These are phyloP conservation scores for Penicillium griseofulvum DNA, from an alignment of 2,329 filamentous ascomycete genomes.

Conservation along the genomic window DNA sequence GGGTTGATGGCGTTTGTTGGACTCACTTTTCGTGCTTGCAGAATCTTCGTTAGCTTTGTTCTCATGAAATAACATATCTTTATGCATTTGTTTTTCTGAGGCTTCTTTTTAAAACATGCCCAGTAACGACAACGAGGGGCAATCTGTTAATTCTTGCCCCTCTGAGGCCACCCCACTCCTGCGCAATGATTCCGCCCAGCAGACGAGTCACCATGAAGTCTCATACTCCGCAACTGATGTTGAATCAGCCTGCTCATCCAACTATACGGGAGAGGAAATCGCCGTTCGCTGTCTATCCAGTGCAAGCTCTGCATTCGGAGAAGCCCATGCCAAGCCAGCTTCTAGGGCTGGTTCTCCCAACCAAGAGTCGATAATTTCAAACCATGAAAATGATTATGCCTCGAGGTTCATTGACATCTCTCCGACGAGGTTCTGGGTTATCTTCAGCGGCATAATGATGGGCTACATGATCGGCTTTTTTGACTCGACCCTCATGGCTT, in stretches of 20 bases:
- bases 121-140: background rate
- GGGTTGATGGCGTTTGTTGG: background rate
- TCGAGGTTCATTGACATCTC: constrained; percentile 40
- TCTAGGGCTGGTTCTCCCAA: constrained; percentile 9
- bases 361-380: constrained; percentile 1
- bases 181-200: background rate
- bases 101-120: background rate
- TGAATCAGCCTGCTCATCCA: constrained; percentile 6
- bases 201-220: constrained; percentile 10
- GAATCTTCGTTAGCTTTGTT: background rate
- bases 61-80: background rate
- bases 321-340: constrained; percentile 26
- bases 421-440: constrained; percentile 57
- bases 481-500: constrained; percentile 78
- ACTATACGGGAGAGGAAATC: constrained; percentile 17
- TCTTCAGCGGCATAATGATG: constrained; percentile 60
- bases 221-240: constrained; percentile 1
- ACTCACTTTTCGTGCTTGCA: background rate
- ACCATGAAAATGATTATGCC: constrained; percentile 22
- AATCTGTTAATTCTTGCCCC: background rate
- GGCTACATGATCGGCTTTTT: constrained; percentile 61
- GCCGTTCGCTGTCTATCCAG: constrained; percentile 19
- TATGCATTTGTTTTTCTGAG: background rate
- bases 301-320: constrained; percentile 29
- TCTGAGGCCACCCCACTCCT: constrained; percentile 22